Percentiles rank a stretch among this genome's conserved stretches.
phyloP scores from a whole-genome alignment of 352 stramenopile genomes.

The Globisporangium uncinulatum region DNA sequence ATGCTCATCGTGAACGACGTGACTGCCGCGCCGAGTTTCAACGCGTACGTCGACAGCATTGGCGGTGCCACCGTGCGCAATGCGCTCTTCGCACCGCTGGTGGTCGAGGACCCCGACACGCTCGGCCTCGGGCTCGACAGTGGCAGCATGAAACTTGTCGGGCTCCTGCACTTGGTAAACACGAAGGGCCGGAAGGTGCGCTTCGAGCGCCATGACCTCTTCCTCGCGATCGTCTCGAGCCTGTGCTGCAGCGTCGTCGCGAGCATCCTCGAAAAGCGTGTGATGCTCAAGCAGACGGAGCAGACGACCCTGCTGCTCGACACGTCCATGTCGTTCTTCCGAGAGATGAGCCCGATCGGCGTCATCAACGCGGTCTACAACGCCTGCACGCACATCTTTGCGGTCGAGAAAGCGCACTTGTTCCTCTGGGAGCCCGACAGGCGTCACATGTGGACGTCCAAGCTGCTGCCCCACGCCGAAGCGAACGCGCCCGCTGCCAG shows the following conservation, averaged over 20 bases:
- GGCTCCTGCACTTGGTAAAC: constrained; percentile 66
- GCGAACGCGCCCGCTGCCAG: not conserved
- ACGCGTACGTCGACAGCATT: constrained; percentile 69
- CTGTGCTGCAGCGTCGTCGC: constrained; percentile 61
- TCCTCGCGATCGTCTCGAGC: constrained; percentile 70
- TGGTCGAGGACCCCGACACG: constrained; percentile 40
- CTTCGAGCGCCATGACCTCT: constrained; percentile 68
- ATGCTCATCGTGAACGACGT: constrained; percentile 68
- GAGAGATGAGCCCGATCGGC: constrained; percentile 71
- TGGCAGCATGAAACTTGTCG: constrained; percentile 46
- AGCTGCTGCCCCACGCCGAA: constrained; percentile 34
- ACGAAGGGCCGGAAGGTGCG: constrained; percentile 48
- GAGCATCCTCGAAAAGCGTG: constrained; percentile 66
- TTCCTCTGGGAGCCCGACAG: constrained; percentile 54
- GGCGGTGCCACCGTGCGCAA: constrained; percentile 42
- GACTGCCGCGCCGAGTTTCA: constrained; percentile 26
- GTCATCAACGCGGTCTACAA: constrained; percentile 83
- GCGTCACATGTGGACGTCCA: constrained; percentile 65
- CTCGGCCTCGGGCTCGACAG: constrained; percentile 9
- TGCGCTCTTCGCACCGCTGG: constrained; percentile 53
- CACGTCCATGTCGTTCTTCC: constrained; percentile 75
- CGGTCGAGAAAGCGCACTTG: constrained; percentile 53
- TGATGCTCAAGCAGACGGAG: constrained; percentile 55
- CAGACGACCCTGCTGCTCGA: constrained; percentile 59
- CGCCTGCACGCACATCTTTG: constrained; percentile 57